Evolutionary conservation across 164 flowering plant genomes (phyloP).

Genomic region (Annona squamosa): DNA sequence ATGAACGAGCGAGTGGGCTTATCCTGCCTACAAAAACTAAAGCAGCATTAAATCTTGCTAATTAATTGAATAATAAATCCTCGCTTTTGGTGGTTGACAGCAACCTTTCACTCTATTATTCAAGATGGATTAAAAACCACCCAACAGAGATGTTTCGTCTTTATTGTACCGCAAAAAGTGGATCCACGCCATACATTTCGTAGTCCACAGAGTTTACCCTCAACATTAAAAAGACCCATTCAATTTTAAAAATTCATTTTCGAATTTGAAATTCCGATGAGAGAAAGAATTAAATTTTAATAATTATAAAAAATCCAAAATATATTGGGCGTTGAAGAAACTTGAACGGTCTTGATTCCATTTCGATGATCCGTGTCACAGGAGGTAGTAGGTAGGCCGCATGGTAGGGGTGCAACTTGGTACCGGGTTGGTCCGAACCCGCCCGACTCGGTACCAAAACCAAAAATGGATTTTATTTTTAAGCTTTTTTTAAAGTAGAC

Average conservation of each 20-base stretch:
- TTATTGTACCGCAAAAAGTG: neutral
- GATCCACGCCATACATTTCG: neutral
- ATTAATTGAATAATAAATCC: neutral
- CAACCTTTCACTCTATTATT: neutral
- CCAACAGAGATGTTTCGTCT: neutral
- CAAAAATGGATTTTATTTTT: too few species aligned
- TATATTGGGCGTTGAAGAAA: too few species aligned
- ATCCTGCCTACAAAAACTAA: neutral
- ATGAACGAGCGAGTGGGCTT: neutral
- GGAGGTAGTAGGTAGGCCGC: too few species aligned
- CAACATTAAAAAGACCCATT: neutral
- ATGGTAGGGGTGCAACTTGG: too few species aligned
- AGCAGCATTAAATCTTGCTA: neutral
- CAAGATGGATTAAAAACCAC: neutral
- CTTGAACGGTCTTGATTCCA: too few species aligned
- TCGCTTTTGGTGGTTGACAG: neutral
- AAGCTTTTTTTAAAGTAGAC: too few species aligned
- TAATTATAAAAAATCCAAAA: too few species aligned
- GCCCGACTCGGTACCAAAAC: too few species aligned
- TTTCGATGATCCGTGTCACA: too few species aligned
- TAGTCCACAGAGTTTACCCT: neutral
- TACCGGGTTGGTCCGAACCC: too few species aligned
- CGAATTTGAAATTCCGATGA: neutral
- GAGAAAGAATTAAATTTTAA: neutral
- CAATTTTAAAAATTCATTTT: neutral